Percentiles rank a stretch among this genome's conserved stretches.
Evolutionary conservation across 345 rosid genomes (phyloP).

Genomic region (Bruguiera gymnorhiza): DNA sequence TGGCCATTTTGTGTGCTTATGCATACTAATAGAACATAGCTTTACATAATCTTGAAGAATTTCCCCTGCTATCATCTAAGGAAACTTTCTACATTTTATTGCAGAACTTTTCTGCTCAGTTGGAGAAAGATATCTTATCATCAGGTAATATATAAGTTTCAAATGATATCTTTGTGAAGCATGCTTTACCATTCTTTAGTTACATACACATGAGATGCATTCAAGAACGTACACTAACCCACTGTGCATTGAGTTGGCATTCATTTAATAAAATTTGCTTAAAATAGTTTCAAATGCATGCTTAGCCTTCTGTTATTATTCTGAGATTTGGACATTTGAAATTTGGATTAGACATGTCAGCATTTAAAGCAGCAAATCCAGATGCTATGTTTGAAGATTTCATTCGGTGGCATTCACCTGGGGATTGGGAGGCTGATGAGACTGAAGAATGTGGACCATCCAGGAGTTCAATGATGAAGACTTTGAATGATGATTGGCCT

Average conservation of each 20-base stretch:
- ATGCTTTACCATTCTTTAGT: no score
- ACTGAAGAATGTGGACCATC: slow-evolving; percentile 39
- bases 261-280: slow-evolving; percentile 13
- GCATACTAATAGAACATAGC: no score
- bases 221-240: not conserved
- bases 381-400: slow-evolving; percentile 92
- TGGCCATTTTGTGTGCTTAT: no score
- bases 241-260: not conserved
- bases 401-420: slow-evolving; percentile 98
- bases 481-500: slow-evolving; percentile 65
- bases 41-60: not conserved
- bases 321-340: slow-evolving; percentile 9
- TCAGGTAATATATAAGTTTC: slow-evolving; percentile 53
- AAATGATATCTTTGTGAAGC: slow-evolving; percentile 2
- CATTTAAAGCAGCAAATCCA: slow-evolving; percentile 98
- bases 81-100: slow-evolving; percentile 26
- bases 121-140: slow-evolving; percentile 78
- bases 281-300: not conserved
- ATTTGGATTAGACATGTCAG: slow-evolving; percentile 77
- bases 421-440: slow-evolving; percentile 74
- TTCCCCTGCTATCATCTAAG: slow-evolving; percentile 17
- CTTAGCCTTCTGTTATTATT: not conserved
- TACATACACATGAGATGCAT: not conserved
- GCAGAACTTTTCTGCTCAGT: slow-evolving; percentile 94
- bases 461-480: slow-evolving; percentile 25